These are phyloP conservation scores for Penicillium samsonianum DNA, from an alignment of 495 filamentous ascomycete genomes.

Conservation along the genomic window DNA sequence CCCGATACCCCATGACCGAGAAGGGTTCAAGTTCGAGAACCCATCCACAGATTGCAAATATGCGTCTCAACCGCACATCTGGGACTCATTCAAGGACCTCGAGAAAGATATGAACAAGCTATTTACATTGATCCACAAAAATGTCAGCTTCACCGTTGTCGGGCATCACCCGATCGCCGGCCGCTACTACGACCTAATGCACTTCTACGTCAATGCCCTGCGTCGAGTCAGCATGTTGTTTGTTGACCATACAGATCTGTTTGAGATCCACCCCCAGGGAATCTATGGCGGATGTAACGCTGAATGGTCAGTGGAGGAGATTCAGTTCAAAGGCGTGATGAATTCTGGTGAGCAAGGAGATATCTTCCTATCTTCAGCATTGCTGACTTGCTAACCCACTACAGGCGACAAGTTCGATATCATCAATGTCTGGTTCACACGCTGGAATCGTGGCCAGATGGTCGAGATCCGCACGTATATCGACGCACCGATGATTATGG, in stretches of 20 bases:
- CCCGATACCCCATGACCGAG: slow-evolving; percentile 23
- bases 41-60: slow-evolving; percentile 37
- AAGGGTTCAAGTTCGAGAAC: slow-evolving; percentile 40
- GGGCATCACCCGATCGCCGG: slow-evolving; percentile 41
- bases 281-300: slow-evolving; percentile 41
- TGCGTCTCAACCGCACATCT: slow-evolving; percentile 41
- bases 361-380: background rate
- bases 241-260: slow-evolving; percentile 35
- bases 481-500: slow-evolving; percentile 32
- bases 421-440: slow-evolving; percentile 43
- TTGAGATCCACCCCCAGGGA: slow-evolving; percentile 36
- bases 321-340: slow-evolving; percentile 37
- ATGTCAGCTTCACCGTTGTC: slow-evolving; percentile 39
- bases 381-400: slow-evolving; percentile 2
- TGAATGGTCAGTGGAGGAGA: slow-evolving; percentile 39
- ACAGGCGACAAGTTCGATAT: slow-evolving; percentile 37
- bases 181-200: slow-evolving; percentile 36
- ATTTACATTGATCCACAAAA: slow-evolving; percentile 39
- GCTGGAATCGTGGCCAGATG: slow-evolving; percentile 38
- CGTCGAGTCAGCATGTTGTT: slow-evolving; percentile 36
- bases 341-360: slow-evolving; percentile 34
- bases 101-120: slow-evolving; percentile 42
- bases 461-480: slow-evolving; percentile 42
- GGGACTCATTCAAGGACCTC: slow-evolving; percentile 39
- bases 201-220: slow-evolving; percentile 43